A percentile compares a stretch with the other conserved stretches of the same genome.
These are phyloP conservation scores for Aspergillus uvarum DNA, from an alignment of 2,329 filamentous ascomycete genomes.

Conservation along the genomic window DNA sequence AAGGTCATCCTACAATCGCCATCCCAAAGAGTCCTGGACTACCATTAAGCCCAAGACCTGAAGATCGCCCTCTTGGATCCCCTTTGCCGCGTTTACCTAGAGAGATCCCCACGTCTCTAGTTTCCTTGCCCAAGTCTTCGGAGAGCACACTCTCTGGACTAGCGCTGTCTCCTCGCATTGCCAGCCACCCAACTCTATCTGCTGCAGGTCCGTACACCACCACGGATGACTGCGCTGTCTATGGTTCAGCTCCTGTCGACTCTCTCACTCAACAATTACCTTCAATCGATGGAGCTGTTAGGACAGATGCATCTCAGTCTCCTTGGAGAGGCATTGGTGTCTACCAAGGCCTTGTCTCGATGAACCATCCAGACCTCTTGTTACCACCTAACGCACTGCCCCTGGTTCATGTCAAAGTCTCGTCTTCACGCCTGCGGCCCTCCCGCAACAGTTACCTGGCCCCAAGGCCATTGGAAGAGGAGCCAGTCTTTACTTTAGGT, in stretches of 20 bases:
- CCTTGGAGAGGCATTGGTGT: conserved; percentile 50
- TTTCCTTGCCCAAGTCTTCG: conserved; percentile 70
- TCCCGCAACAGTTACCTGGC: conserved; percentile 82
- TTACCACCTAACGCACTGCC: conserved; percentile 85
- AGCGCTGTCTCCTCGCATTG: conserved; percentile 69
- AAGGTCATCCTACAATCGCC: conserved; percentile 44
- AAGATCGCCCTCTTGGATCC: conserved; percentile 59
- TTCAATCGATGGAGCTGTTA: conserved; percentile 39
- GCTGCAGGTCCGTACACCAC: not conserved
- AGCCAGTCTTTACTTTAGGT: conserved; percentile 89
- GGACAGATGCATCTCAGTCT: conserved; percentile 35
- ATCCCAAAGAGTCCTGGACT: conserved; percentile 63
- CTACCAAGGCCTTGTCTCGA: conserved; percentile 75
- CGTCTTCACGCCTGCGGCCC: conserved; percentile 91
- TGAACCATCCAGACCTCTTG: conserved; percentile 82
- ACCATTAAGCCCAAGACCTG: conserved; percentile 61
- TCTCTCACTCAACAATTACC: conserved; percentile 27
- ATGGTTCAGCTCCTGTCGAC: conserved; percentile 14
- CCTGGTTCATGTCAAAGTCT: conserved; percentile 80
- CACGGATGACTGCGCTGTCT: conserved; percentile 49
- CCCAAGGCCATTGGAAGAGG: conserved; percentile 78
- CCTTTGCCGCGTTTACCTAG: conserved; percentile 59
- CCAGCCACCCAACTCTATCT: conserved; percentile 70
- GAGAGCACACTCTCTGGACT: conserved; percentile 51
- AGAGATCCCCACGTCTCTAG: conserved; percentile 48